Percentiles rank a stretch among this genome's conserved stretches.
Evolutionary conservation across 805 yeast species (phyloP).

Genomic region (Saturnispora diversa): DNA sequence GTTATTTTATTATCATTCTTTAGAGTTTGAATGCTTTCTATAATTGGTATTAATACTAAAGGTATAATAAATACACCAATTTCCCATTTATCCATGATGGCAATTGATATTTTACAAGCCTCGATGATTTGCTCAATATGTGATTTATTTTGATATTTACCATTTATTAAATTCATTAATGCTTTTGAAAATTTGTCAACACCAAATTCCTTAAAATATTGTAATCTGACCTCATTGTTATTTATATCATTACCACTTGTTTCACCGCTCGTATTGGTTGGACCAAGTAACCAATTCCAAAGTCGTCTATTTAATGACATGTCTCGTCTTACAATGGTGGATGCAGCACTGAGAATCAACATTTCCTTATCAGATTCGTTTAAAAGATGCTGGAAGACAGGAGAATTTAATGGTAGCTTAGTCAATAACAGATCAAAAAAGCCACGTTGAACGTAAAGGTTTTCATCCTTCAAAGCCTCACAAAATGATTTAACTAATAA

Average conservation of each 20-base stretch:
- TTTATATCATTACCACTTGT: conserved; percentile 9
- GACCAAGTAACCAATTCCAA: conserved; percentile 91
- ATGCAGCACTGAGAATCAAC: conserved; percentile 54
- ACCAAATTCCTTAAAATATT: conserved; percentile 58
- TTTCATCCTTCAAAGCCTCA: conserved; percentile 56
- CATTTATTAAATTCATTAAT: conserved; percentile 39
- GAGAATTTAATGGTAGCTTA: conserved; percentile 57
- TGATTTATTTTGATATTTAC: conserved; percentile 21
- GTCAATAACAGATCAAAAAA: conserved; percentile 72
- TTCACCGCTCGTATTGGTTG: conserved; percentile 36
- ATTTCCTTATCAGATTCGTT: conserved; percentile 46
- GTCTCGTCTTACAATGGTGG: conserved; percentile 70
- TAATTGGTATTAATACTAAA: conserved; percentile 54
- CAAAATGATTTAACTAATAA: conserved; percentile 67
- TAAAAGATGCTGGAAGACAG: conserved; percentile 41
- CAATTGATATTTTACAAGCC: conserved; percentile 56
- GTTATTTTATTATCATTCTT: conserved; percentile 17
- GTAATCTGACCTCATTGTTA: conserved; percentile 28
- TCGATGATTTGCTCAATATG: conserved; percentile 32
- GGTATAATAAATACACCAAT: conserved; percentile 74
- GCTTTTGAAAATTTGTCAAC: conserved; percentile 43
- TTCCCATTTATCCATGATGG: conserved; percentile 92
- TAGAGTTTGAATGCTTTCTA: conserved; percentile 37
- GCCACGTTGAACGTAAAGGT: conserved; percentile 75
- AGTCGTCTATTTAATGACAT: conserved; percentile 91